Evolutionary conservation across 768 basidiomycete species (phyloP).

Genomic region (Xerocomellus amylosporus): DNA sequence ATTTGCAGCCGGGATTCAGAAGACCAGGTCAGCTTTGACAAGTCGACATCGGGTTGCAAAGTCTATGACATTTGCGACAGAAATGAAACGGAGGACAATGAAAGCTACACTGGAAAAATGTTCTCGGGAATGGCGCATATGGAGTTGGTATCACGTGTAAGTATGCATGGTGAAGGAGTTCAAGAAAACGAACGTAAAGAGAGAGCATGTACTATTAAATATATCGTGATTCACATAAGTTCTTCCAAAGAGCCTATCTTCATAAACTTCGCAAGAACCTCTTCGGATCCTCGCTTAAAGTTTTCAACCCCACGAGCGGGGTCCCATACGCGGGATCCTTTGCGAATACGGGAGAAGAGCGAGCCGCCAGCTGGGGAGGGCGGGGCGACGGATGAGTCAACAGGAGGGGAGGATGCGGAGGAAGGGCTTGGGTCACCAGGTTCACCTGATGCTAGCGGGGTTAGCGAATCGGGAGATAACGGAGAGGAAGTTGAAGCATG

Average conservation of each 20-base stretch:
- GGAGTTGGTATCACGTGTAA: not conserved
- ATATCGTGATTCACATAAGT: slow-evolving; percentile 20
- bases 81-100: not conserved
- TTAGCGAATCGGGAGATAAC: slow-evolving; percentile 12
- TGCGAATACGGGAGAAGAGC: slow-evolving; percentile 33
- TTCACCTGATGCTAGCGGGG: slow-evolving; percentile 9
- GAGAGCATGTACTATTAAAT: not conserved
- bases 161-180: not conserved
- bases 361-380: slow-evolving; percentile 47
- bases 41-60: not conserved
- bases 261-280: slow-evolving; percentile 80
- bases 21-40: not conserved
- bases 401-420: slow-evolving; percentile 34
- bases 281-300: slow-evolving; percentile 85
- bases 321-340: slow-evolving; percentile 74
- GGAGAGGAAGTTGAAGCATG: not conserved
- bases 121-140: not conserved
- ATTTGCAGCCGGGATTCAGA: not conserved
- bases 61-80: not conserved
- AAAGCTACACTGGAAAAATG: not conserved
- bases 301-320: slow-evolving; percentile 81
- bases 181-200: not conserved
- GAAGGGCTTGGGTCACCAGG: slow-evolving; percentile 3
- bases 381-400: slow-evolving; percentile 54
- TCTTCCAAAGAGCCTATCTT: slow-evolving; percentile 74